These are phyloP conservation scores for Paraphysoderma sedebokerense DNA, from an alignment of 371 early-diverging fungal species.

Conservation along the genomic window DNA sequence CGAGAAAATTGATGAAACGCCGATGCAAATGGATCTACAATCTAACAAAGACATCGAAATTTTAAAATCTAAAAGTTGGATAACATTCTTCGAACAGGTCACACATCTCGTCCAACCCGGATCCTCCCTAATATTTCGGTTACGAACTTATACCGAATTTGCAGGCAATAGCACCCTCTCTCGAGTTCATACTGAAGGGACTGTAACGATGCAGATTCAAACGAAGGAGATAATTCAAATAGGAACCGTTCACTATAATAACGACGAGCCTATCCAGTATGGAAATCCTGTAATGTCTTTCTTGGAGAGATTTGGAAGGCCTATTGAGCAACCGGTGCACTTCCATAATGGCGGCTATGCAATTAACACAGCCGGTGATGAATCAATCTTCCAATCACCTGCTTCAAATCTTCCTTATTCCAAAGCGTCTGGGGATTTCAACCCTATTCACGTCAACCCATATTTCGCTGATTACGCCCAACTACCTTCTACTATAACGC, in stretches of 20 bases:
- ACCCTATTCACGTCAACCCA: slow-evolving; percentile 92
- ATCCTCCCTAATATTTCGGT: slow-evolving; percentile 62
- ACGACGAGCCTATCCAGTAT: slow-evolving; percentile 33
- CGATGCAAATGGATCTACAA: slow-evolving; percentile 54
- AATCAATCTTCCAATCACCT: slow-evolving; percentile 62
- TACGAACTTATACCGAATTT: slow-evolving; percentile 60
- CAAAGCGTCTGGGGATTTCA: slow-evolving; percentile 73
- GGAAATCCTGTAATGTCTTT: slow-evolving; percentile 71
- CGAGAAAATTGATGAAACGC: slow-evolving; percentile 63
- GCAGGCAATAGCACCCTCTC: slow-evolving; percentile 51
- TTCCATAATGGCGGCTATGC: slow-evolving; percentile 85
- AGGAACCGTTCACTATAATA: slow-evolving; percentile 58
- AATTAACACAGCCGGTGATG: slow-evolving; percentile 65
- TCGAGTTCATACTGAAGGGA: slow-evolving; percentile 55
- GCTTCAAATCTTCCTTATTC: slow-evolving; percentile 76
- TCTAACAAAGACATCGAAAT: slow-evolving; percentile 72
- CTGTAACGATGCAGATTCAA: slow-evolving; percentile 63
- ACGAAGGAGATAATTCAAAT: slow-evolving; percentile 68
- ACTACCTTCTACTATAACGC: slow-evolving; percentile 89
- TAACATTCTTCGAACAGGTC: slow-evolving; percentile 45
- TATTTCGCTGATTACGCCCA: slow-evolving; percentile 85
- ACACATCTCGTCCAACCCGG: slow-evolving; percentile 47
- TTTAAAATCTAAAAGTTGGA: slow-evolving; percentile 79
- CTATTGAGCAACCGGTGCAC: slow-evolving; percentile 62
- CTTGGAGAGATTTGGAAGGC: slow-evolving; percentile 55